Evolutionary conservation across 23 red algal species (phyloP), one percentile per base, ranked within the genome.

Genomic region (Gracilaria caudata): DNA sequence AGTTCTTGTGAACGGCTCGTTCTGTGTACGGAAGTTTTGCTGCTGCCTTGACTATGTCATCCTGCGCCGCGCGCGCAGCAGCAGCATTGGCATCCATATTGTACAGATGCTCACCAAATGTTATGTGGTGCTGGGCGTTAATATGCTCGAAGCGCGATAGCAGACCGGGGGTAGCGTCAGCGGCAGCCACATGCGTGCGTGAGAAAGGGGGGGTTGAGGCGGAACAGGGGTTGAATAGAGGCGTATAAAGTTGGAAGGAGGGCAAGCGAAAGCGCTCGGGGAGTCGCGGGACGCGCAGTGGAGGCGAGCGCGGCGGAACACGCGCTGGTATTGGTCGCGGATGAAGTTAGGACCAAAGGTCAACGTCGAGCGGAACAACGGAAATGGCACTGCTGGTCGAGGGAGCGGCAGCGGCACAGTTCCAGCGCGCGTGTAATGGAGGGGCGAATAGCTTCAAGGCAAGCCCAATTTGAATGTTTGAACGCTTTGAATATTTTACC

Each of bases 1-100:
- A 97, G 28, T 76, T 44, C 72, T 85, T 97, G 81, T 97, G 94
- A 10, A 79, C 57, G 43, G 93, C 53, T 16, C 94, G 81, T 35
- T 90, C 87, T 13, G 82, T 28, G 25, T 93, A 70, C n/a, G 89
- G 83, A 23, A 91, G 80, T 54, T 92, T 88, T 33, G 86, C 72
- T 6, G 89, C 68, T 33, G 68, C 78, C 81, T 74, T 65, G 20
- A 97, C 83, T 34, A 82, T 73, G 40, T 97, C 94, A n/a, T 81
- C 79, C 43, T 75, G 70, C 70, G 47, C 39, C 21, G 70, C 70
- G 70, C 70, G 70, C 12, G 70, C 70, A 5, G 70, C 70, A 47
- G 70, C 70, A 28, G 70, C 70, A 47, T 75, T 75, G 70, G 70
- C 70, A 49, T 75, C 70, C 70, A 75, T 75, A 16, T 45, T 46